Percentiles rank a stretch among this genome's conserved stretches.
phyloP scores from a whole-genome alignment of 305 asterid genomes.

The Solanum hybrid region DNA sequence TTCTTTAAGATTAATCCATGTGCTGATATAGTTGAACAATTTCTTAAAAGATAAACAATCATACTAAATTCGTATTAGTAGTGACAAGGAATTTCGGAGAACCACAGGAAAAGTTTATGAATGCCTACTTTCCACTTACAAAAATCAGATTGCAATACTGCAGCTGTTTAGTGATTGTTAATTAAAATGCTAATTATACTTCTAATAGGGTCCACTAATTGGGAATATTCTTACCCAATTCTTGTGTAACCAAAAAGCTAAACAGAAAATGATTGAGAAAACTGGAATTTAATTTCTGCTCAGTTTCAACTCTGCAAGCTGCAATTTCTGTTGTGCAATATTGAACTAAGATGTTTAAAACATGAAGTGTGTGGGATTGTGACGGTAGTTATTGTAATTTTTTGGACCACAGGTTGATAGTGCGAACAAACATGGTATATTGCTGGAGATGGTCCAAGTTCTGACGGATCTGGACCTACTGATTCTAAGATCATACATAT shows the following conservation, averaged over 20 bases:
- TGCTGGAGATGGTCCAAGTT: conserved; percentile 91
- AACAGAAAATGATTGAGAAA: background rate
- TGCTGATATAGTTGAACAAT: background rate
- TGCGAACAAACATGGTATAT: conserved; percentile 76
- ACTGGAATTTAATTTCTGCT: background rate
- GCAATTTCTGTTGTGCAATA: background rate
- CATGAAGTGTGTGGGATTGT: background rate
- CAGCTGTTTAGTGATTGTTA: background rate
- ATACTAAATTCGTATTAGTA: background rate
- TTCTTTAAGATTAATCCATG: background rate
- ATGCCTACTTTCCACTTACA: background rate
- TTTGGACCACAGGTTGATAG: conserved; percentile 60
- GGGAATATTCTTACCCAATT: background rate
- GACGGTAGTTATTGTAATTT: background rate
- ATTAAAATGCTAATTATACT: background rate
- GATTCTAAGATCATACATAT: conserved; percentile 82
- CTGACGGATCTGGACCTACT: conserved; percentile 80
- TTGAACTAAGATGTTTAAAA: background rate
- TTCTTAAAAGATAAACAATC: background rate
- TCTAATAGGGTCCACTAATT: background rate
- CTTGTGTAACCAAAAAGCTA: background rate
- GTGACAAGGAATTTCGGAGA: background rate
- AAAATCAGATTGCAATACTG: background rate
- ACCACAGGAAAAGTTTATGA: background rate
- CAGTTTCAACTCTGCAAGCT: background rate